Base-by-base conservation (phyloP, 495 filamentous ascomycete species). In the Chaetomium tenue region DNA sequence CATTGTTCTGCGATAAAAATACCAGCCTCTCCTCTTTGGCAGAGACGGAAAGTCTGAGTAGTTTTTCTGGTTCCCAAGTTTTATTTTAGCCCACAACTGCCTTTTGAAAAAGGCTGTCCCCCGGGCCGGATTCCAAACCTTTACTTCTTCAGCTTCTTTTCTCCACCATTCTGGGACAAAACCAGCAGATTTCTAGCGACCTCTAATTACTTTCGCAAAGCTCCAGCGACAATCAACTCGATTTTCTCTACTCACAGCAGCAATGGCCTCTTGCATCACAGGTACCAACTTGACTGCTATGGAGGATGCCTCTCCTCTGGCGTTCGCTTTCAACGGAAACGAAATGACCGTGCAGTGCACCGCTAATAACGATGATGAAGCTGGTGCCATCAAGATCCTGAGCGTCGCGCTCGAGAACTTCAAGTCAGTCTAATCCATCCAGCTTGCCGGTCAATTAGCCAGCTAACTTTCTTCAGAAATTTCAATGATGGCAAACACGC, bases 271-370 rank as follows among this genome's bases (percentile, higher is more conserved):
- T 42, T 20, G n/a, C n/a, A 23, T 50, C 13, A 30, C 56, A 9
- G 23, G 25, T 39, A n/a, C 28, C 44, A 16, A 39, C 4, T 3
- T n/a, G n/a, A 26, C 2, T n/a, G 39, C 30, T 1, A 51, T 51
- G 54, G 42, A 28, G 18, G 18, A 40, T 8, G 25, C 42, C 33
- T 25, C 61, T 40, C 61, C 53, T 13, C 26, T 63, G 28, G 51
- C 61, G 5, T 63, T 63, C n/a, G 39, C 51, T 22, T 63, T 63
- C 53, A 25, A 5, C n/a, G 61, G 61, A n/a, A 63, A 57, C 25
- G 64, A 66, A 30, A 62, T 61, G 52, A 57, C 58, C 20, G 54
- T 66, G 30, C 59, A 66, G 16, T 61, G 53, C 44, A 61, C 53
- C 7, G 53, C 64, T 13, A 51, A 55, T 40, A 47, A 16, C 18